These are phyloP conservation scores for Cercospora brassicicola DNA, from an alignment of 2,329 filamentous ascomycete species.

Conservation along the genomic window DNA sequence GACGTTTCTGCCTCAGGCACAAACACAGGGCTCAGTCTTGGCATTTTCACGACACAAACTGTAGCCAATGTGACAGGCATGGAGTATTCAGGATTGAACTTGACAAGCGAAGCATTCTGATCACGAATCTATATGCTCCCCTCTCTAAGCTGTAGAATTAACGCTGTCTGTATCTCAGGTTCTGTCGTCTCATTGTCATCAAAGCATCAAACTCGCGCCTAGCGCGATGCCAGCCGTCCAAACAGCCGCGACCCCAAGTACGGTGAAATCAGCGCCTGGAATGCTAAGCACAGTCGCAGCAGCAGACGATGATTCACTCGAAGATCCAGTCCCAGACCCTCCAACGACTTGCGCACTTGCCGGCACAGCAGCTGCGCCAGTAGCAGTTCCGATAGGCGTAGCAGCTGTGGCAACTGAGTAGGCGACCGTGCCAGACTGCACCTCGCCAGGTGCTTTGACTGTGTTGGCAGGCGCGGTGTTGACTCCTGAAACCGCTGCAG, in stretches of 20 bases:
- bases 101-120: background rate
- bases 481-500: conserved; percentile 29
- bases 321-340: background rate
- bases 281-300: conserved; percentile 18
- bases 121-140: background rate
- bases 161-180: conserved; percentile 6
- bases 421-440: conserved; percentile 20
- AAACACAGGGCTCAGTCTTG: background rate
- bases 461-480: conserved; percentile 24
- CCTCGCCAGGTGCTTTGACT: conserved; percentile 24
- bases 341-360: conserved; percentile 23
- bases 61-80: background rate
- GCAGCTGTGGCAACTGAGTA: conserved; percentile 28
- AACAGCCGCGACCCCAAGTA: conserved; percentile 16
- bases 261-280: conserved; percentile 17
- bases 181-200: conserved; percentile 18
- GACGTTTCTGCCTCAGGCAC: background rate
- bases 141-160: background rate
- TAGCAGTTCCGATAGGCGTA: conserved; percentile 34
- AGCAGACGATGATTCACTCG: conserved; percentile 8
- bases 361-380: conserved; percentile 36
- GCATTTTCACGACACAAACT: background rate
- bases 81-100: background rate
- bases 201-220: conserved; percentile 26
- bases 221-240: conserved; percentile 17